phyloP scores from a whole-genome alignment of 768 basidiomycete species.

The Rickenella mellea region DNA sequence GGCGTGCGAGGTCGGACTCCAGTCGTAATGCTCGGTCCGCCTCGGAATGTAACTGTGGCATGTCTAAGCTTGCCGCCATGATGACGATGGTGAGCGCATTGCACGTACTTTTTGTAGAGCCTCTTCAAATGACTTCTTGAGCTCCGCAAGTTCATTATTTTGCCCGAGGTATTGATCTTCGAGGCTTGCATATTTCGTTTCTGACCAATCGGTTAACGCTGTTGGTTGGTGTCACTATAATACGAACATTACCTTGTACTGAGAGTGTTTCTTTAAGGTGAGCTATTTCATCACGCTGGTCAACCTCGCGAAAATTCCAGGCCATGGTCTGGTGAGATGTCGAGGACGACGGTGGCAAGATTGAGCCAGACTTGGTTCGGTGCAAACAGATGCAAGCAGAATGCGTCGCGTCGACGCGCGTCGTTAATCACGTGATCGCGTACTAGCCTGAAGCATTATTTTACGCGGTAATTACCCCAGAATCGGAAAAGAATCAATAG shows the following conservation, averaged over 20 bases:
- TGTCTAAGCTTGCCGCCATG: slow-evolving; percentile 5
- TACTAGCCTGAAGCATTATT: too few relatives aligned
- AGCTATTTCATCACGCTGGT: neutral
- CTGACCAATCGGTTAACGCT: slow-evolving; percentile 12
- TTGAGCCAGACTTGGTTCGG: too few relatives aligned
- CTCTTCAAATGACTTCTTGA: slow-evolving; percentile 24
- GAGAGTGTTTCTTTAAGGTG: neutral
- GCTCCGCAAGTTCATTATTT: slow-evolving; percentile 25
- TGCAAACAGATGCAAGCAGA: too few relatives aligned
- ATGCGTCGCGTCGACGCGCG: too few relatives aligned
- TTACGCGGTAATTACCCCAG: too few relatives aligned
- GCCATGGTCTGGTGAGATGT: too few relatives aligned
- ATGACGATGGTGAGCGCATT: neutral
- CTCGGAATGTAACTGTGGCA: slow-evolving; percentile 43
- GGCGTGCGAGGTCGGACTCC: slow-evolving; percentile 39
- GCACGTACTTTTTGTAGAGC: slow-evolving; percentile 25
- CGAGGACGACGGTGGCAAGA: too few relatives aligned
- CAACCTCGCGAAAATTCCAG: neutral
- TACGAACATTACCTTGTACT: neutral
- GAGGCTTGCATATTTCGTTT: slow-evolving; percentile 25
- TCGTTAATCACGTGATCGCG: too few relatives aligned
- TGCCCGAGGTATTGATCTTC: slow-evolving; percentile 24
- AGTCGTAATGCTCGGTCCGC: slow-evolving; percentile 44
- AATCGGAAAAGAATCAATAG: too few relatives aligned
- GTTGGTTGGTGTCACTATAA: neutral